phyloP scores from a whole-genome alignment of 495 filamentous ascomycete species.

The Aspergillus diversus region DNA sequence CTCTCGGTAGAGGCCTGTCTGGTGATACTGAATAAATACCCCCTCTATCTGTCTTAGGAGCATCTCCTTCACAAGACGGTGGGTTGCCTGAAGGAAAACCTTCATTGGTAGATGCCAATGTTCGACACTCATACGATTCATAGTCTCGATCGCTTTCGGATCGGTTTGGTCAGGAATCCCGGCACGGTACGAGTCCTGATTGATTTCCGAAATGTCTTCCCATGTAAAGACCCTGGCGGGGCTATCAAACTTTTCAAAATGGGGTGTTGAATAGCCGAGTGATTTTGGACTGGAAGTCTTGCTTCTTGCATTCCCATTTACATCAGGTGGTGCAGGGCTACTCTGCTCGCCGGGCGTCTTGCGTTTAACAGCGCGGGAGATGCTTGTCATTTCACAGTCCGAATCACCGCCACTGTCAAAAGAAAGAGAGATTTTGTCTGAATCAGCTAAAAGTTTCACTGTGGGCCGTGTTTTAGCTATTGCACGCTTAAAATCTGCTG shows the following conservation, averaged over 20 bases:
- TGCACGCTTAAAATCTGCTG: slow-evolving; percentile 39
- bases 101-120: slow-evolving; percentile 43
- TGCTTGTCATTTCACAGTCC: slow-evolving; percentile 33
- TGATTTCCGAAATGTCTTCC: slow-evolving; percentile 36
- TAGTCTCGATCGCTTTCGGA: slow-evolving; percentile 44
- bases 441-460: slow-evolving; percentile 26
- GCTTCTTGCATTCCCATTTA: background rate
- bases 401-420: slow-evolving; percentile 26
- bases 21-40: slow-evolving; percentile 40
- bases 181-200: slow-evolving; percentile 40
- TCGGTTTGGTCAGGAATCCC: slow-evolving; percentile 46
- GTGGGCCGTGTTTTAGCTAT: slow-evolving; percentile 40
- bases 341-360: slow-evolving; percentile 15
- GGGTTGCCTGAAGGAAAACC: slow-evolving; percentile 34
- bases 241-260: slow-evolving; percentile 24
- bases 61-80: slow-evolving; percentile 34
- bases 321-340: background rate
- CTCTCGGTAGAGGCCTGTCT: slow-evolving; percentile 41
- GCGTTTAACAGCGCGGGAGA: slow-evolving; percentile 24
- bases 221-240: slow-evolving; percentile 33
- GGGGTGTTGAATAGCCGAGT: slow-evolving; percentile 17
- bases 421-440: slow-evolving; percentile 6
- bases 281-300: background rate
- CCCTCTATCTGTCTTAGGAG: slow-evolving; percentile 35
- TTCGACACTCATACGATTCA: slow-evolving; percentile 41